phyloP scores from a whole-genome alignment of 371 early-diverging fungal species.

The Lichtheimia ramosa region DNA sequence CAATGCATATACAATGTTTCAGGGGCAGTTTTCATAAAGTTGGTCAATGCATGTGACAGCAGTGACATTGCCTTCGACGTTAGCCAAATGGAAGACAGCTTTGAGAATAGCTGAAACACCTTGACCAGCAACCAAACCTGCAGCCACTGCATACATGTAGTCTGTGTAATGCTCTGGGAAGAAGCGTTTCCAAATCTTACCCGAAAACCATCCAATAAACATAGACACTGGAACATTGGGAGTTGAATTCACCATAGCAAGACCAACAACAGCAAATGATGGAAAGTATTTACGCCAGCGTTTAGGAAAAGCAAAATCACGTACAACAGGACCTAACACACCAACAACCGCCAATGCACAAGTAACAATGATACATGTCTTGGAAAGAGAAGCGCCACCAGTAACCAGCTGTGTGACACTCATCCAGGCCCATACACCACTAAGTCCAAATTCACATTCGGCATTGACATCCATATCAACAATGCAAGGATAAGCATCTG shows the following conservation, averaged over 20 bases:
- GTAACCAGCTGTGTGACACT: constrained; percentile 61
- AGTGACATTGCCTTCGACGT: constrained; percentile 23
- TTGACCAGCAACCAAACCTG: constrained; percentile 75
- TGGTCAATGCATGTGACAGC: constrained; percentile 36
- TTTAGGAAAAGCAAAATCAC: constrained; percentile 53
- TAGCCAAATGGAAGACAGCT: constrained; percentile 54
- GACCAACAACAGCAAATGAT: constrained; percentile 67
- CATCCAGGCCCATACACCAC: constrained; percentile 67
- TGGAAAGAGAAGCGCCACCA: constrained; percentile 44
- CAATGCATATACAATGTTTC: not conserved
- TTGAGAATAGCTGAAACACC: constrained; percentile 70
- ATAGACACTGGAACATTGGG: constrained; percentile 62
- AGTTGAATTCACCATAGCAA: constrained; percentile 66
- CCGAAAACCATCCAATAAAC: constrained; percentile 58
- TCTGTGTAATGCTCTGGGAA: constrained; percentile 39
- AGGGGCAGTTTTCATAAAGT: constrained; percentile 33
- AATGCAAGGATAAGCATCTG: constrained; percentile 65
- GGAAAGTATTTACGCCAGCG: constrained; percentile 56
- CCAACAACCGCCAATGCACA: constrained; percentile 49
- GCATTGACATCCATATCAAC: constrained; percentile 19
- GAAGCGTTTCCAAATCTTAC: constrained; percentile 55
- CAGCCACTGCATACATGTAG: constrained; percentile 60
- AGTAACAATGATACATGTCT: constrained; percentile 49
- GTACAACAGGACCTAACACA: constrained; percentile 46
- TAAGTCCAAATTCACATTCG: constrained; percentile 58